Conservation (phyloP, 1,139 yeast genomes). For the Candida labiduridarum region DNA sequence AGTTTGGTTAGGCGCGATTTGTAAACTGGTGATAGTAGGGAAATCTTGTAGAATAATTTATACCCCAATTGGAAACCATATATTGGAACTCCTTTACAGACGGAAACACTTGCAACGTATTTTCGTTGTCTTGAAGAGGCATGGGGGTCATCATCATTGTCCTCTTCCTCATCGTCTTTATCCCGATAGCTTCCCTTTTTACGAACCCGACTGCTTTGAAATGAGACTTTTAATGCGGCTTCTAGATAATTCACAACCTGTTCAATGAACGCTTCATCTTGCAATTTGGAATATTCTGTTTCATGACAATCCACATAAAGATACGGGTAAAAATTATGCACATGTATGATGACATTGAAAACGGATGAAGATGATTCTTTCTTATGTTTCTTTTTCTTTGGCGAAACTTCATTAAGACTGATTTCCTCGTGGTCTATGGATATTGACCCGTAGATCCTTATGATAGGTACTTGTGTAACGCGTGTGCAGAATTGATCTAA, state of each 20-base stretch:
- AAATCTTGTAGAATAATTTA: slow-evolving; percentile 65
- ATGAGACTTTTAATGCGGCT: slow-evolving; percentile 20
- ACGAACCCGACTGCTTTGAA: slow-evolving; percentile 11
- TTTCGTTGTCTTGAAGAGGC: slow-evolving; percentile 19
- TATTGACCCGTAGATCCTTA: slow-evolving; percentile 74
- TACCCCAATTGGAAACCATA: slow-evolving; percentile 81
- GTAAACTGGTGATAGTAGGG: slow-evolving; percentile 65
- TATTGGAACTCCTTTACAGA: slow-evolving; percentile 78
- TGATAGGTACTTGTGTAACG: slow-evolving; percentile 64
- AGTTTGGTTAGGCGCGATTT: slow-evolving; percentile 61
- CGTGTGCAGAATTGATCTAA: slow-evolving; percentile 34
- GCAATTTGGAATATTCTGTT: slow-evolving; percentile 13
- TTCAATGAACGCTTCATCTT: slow-evolving; percentile 15
- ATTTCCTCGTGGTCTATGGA: slow-evolving; percentile 24
- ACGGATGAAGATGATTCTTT: slow-evolving; percentile 10
- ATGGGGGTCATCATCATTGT: slow-evolving; percentile 9
- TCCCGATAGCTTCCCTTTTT: slow-evolving; percentile 13
- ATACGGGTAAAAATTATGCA: slow-evolving; percentile 87
- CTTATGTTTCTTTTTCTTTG: slow-evolving; percentile 11
- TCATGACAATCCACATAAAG: slow-evolving; percentile 58
- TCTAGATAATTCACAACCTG: slow-evolving; percentile 23
- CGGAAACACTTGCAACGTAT: slow-evolving; percentile 65
- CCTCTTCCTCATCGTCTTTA: slow-evolving; percentile 15
- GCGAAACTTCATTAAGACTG: slow-evolving; percentile 2
- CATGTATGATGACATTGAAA: slow-evolving; percentile 52